Evolutionary conservation across 805 yeast genomes (phyloP), one percentile per base, ranked within the genome.

Genomic region (Nakazawaea wickerhamii): DNA sequence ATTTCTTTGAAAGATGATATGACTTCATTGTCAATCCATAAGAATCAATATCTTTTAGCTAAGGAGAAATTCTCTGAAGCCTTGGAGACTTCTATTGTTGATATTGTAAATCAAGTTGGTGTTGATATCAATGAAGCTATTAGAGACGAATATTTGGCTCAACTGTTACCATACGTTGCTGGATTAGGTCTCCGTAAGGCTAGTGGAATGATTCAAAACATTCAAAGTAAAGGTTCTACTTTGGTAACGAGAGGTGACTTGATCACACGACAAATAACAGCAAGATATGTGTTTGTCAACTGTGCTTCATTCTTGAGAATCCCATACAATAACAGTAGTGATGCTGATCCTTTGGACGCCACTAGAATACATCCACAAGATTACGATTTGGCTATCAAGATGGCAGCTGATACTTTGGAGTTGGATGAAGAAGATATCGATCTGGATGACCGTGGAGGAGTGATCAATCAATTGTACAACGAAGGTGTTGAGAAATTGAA

Each of bases 351-450:
- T 33, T 71, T 93, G 51, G 99, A 93, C 61, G 90, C 93, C 39
- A 93, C 99, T 0, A 77, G 99, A 65, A 89, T 93, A 36, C 99
- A 93, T 55, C 98, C 98, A 6, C 98, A 93, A 63, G 99, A 93
- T 64, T 93, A 93, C 60, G 95, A 87, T 50, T 71, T 93, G 52
- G 98, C 97, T 3, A 78, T 93, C 39, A 93, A 93, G 60, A 93
- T 93, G 90, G 98, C 97, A 6, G 93, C 96, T 1, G 99, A 93
- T 68, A 98, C 99, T 2, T 72, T 93, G 50, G 99, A 91, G 59
- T 74, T 90, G 50, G 96, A 89, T 54, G 99, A 95, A 55, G 98
- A 91, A 61, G 96, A 89, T 50, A 71, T 86, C 55, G 83, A 81
- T 2, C 48, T 61, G 1, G 90, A 87, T 56, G 83, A 80, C 48